Base-by-base conservation (phyloP, 176 grass and related monocot species). In the Carex littledalei region DNA sequence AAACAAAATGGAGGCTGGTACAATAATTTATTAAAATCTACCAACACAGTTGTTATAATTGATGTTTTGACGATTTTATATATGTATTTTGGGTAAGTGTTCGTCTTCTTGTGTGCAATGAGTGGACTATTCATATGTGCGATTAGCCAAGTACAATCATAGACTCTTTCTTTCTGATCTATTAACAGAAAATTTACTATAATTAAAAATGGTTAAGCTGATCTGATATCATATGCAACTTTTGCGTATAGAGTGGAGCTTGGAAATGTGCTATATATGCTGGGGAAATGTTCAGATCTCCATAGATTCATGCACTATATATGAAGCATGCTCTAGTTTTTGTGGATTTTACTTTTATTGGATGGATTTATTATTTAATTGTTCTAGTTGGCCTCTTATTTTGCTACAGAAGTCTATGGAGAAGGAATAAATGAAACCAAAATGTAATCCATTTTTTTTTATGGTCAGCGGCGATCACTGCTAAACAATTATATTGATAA, bases 181-280 rank as follows among this genome's bases (percentile, higher is more conserved):
- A 39, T 64, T n/a, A 60, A 69, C 77, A 43, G 12, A 54, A 12
- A 21, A 39, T 39, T 85, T 32, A 39, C 6, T 34, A 17, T 53
- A 31, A 8, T 81, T 68, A 31, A 17, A 16, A 21, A 68, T 68
- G 63, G 43, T 68, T 54, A 78, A 55, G 4, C 49, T 78, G 20
- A 78, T 55, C 22, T 5, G 11, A 53, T 78, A 63, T 87, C 65
- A 29, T 14, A 6, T 32, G 14, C 82, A 97, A 92, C 92, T 97
- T 80, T 85, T 95, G 53, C 88, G 93, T 18, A 95, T 94, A 22
- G 93, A 89, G 93, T 94, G 85, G 96, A 99, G 84, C 93, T 99
- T 17, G 91, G 96, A 39, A 89, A 87, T 63, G 96, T 85, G 85
- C 5, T 95, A 94, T 26, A 26, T 26, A 26, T 26, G 93, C 96